phyloP scores from a whole-genome alignment of 768 basidiomycete species.

The Termitomyces eurrhizus region DNA sequence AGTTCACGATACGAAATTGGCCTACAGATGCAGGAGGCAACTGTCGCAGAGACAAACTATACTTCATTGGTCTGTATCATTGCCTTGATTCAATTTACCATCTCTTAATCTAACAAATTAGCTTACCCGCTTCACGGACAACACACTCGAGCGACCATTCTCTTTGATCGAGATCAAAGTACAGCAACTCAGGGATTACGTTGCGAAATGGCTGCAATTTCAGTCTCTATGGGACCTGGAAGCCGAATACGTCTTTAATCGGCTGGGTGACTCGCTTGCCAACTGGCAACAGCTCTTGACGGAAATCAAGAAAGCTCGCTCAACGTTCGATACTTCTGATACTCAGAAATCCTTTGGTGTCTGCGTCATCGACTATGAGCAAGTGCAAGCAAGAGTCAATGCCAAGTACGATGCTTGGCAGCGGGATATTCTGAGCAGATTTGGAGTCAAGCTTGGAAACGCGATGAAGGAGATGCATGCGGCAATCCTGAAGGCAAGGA shows the following conservation, averaged over 20 bases:
- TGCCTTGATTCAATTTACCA: background rate
- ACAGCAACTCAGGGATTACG: constrained; percentile 83
- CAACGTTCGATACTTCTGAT: constrained; percentile 96
- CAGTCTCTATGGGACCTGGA: constrained; percentile 99
- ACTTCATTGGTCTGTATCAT: constrained; percentile 65
- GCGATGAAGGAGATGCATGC: constrained; percentile 99
- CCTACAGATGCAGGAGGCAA: constrained; percentile 77
- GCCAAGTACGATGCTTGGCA: constrained; percentile 99
- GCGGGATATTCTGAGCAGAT: constrained; percentile 86
- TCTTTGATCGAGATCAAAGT: constrained; percentile 84
- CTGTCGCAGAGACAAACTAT: constrained; percentile 70
- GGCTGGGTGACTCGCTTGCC: constrained; percentile 89
- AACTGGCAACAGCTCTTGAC: constrained; percentile 95
- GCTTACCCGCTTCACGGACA: constrained; percentile 73
- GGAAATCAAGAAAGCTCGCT: constrained; percentile 94
- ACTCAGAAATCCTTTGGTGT: constrained; percentile 90
- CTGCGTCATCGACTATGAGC: constrained; percentile 95
- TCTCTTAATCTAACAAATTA: constrained; percentile 22
- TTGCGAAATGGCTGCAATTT: constrained; percentile 98
- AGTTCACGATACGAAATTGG: constrained; percentile 97
- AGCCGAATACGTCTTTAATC: constrained; percentile 93
- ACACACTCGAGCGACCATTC: constrained; percentile 78
- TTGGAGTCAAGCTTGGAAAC: constrained; percentile 89
- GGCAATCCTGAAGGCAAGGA: constrained; percentile 85
- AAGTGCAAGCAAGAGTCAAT: constrained; percentile 95